Base-by-base conservation (phyloP, 2,329 filamentous ascomycete species). In the Claviceps arundinis region DNA sequence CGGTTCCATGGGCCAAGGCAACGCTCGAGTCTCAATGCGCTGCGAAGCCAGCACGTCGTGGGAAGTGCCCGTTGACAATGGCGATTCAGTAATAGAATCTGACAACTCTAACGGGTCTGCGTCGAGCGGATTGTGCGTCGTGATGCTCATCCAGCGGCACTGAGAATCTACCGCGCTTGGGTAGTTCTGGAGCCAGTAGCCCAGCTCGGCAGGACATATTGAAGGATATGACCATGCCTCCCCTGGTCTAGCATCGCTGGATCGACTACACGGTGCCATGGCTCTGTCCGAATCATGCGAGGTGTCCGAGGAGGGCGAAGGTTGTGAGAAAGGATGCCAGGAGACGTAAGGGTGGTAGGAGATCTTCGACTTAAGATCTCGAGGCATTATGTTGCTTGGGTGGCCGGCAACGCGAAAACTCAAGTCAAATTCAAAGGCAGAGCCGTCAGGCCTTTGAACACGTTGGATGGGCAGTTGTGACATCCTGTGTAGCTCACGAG, bases 191-290 rank as follows among this genome's bases (percentile, higher is more conserved):
- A 50, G 22, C 44, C 48, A 48, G 48, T 50, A 53, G 44, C 30
- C 48, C 24, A 47, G 14, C 8, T 50, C 48, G 34, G 26, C 43
- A 13, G 52, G 34, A 16, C n/a, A 47, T 42, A 52, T n/a, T 11
- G 66, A 68, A 34, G 71, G 68, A 26, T 68, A 71, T 38, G 64
- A 62, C 63, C 67, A 68, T 48, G 43, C 19, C 24, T 56, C 53
- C 44, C 58, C 60, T 50, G 24, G 43, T 14, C 48, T 37, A 34
- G 61, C 55, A 48, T 52, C 55, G 53, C 55, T 59, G 37, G 52
- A 43, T 30, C 55, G 50, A 37, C 48, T 30, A 5, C 52, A 37
- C 17, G n/a, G 8, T 34, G 51, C 30, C 50, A 54, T 48, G 48
- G 37, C 37, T 50, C 34, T 50, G 44, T 34, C 53, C 51, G 38